Evolutionary conservation across 2,329 filamentous ascomycete species (phyloP).

Genomic region (Calonectria pseudoreteaudii): DNA sequence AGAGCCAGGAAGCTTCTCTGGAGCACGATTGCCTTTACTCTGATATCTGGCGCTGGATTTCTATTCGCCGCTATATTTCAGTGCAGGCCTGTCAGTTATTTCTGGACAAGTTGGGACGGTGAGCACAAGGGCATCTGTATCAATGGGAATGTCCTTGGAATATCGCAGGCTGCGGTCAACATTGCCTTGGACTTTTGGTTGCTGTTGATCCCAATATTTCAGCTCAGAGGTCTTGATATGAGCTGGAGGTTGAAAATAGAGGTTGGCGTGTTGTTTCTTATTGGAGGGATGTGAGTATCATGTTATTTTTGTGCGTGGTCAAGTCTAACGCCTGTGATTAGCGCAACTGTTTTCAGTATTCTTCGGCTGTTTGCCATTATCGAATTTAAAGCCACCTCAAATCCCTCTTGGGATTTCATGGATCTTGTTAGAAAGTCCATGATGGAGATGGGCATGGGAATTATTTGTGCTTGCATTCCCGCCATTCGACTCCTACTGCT

Average conservation of each 20-base stretch:
- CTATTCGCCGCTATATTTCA: conserved; percentile 60
- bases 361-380: conserved; percentile 51
- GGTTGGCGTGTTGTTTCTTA: conserved; percentile 63
- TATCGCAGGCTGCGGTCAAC: conserved; percentile 64
- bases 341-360: conserved; percentile 53
- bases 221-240: conserved; percentile 56
- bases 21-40: conserved; percentile 54
- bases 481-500: conserved; percentile 50
- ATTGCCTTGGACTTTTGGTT: conserved; percentile 66
- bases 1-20: conserved; percentile 55
- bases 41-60: conserved; percentile 55
- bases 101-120: conserved; percentile 66
- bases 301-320: not conserved
- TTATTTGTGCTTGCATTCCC: conserved; percentile 55
- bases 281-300: conserved; percentile 58
- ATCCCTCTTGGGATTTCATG: conserved; percentile 51
- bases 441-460: conserved; percentile 53
- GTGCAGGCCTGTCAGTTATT: conserved; percentile 62
- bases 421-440: conserved; percentile 50
- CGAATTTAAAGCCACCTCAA: conserved; percentile 43
- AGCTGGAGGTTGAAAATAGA: conserved; percentile 61
- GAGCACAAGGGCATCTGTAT: conserved; percentile 60
- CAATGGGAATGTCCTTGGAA: conserved; percentile 61
- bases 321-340: conserved; percentile 27
- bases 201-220: conserved; percentile 61